Evolutionary conservation across 2,329 filamentous ascomycete species (phyloP).

Genomic region (Aspergillus pseudonomiae): DNA sequence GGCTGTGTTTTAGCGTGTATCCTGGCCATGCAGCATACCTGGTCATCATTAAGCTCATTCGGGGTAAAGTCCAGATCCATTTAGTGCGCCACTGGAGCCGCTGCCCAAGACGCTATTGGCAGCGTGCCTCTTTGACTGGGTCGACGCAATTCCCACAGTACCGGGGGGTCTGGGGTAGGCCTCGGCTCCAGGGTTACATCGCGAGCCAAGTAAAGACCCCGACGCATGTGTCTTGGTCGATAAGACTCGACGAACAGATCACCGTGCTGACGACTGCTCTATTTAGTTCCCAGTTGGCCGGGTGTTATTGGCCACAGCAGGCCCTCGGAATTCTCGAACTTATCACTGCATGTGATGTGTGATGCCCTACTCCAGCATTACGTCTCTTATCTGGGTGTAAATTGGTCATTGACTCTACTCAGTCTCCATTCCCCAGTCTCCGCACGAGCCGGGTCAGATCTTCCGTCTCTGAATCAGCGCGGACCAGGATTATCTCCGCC

Average conservation of each 20-base stretch:
- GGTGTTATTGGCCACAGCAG: neutral
- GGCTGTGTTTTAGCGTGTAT: conserved; percentile 5
- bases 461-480: neutral
- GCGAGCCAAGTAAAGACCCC: neutral
- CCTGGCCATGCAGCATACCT: neutral
- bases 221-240: conserved; percentile 1
- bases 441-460: conserved; percentile 2
- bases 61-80: conserved; percentile 4
- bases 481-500: neutral
- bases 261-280: neutral
- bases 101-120: neutral
- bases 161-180: conserved; percentile 4
- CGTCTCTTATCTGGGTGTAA: neutral
- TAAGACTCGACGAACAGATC: neutral
- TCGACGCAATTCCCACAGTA: neutral
- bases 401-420: neutral
- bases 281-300: neutral
- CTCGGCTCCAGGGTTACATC: neutral
- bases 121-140: neutral
- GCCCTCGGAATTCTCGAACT: neutral
- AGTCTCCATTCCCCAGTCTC: neutral
- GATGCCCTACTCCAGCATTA: neutral
- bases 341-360: neutral
- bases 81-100: conserved; percentile 1
- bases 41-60: neutral